Conservation (phyloP, 257 asterid genomes). For the Gentiana macrophylla region DNA sequence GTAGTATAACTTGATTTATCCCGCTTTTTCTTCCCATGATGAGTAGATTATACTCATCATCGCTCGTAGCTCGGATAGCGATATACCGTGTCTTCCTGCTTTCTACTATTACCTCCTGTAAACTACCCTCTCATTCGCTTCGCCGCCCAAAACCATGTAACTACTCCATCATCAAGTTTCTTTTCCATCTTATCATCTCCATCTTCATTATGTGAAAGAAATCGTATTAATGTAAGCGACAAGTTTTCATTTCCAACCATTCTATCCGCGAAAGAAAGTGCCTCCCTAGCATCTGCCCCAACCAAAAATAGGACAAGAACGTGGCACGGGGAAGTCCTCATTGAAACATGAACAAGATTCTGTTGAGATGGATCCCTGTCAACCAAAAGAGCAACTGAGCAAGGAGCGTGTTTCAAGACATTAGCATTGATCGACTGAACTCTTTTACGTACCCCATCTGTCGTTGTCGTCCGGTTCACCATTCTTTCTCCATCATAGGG, state of each 20-base stretch:
- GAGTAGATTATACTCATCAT: slow-evolving; percentile 41
- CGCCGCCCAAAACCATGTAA: slow-evolving; percentile 89
- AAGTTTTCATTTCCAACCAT: slow-evolving; percentile 29
- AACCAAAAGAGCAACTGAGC: too few species aligned
- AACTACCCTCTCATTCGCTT: slow-evolving; percentile 33
- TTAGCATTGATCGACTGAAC: too few species aligned
- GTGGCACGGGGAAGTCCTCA: slow-evolving; percentile 17
- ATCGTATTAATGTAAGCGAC: slow-evolving; percentile 48
- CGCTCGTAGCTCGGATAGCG: slow-evolving; percentile 46
- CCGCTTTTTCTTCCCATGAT: slow-evolving; percentile 63
- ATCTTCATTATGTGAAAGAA: slow-evolving; percentile 33
- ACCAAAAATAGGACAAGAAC: slow-evolving; percentile 61
- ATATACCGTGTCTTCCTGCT: slow-evolving; percentile 77
- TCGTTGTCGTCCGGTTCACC: too few species aligned
- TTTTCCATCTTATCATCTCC: slow-evolving; percentile 56
- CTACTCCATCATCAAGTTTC: slow-evolving; percentile 77
- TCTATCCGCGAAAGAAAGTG: slow-evolving; percentile 54
- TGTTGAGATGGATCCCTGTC: too few species aligned
- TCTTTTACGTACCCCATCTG: too few species aligned
- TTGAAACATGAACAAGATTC: slow-evolving; percentile 4
- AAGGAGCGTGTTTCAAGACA: too few species aligned
- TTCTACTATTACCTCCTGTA: slow-evolving; percentile 63
- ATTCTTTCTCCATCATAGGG: too few species aligned
- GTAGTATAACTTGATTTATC: slow-evolving; percentile 49
- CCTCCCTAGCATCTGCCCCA: slow-evolving; percentile 77